Conservation (phyloP, 768 basidiomycete genomes). For the Tricholoma bakamatsutake region DNA sequence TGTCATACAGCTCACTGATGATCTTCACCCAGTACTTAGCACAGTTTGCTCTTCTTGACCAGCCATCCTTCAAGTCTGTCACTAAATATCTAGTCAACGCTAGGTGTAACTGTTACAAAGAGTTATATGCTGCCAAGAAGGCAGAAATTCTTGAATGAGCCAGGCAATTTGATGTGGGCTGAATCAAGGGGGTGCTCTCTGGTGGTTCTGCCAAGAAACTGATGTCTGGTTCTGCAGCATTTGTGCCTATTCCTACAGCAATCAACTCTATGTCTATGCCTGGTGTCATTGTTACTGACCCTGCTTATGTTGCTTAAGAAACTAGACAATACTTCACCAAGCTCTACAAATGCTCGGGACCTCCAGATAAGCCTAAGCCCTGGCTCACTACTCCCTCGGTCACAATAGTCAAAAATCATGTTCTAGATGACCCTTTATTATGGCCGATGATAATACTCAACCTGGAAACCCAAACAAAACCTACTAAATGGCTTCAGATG, state of each 20-base stretch:
- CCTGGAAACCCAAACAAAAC: no score
- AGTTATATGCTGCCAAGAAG: slow-evolving; percentile 5
- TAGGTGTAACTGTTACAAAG: background rate
- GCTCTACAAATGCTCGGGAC: slow-evolving; percentile 8
- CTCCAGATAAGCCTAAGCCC: slow-evolving; percentile 14
- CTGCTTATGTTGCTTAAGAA: no score
- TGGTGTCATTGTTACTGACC: background rate
- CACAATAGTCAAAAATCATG: no score
- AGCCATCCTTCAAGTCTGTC: background rate
- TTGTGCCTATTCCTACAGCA: slow-evolving; percentile 5
- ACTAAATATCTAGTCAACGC: background rate
- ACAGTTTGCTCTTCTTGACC: background rate
- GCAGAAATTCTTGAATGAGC: background rate
- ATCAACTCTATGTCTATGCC: slow-evolving; percentile 2
- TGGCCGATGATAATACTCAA: no score
- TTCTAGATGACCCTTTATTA: no score
- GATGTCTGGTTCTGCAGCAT: background rate
- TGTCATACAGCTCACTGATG: background rate
- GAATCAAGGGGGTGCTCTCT: background rate
- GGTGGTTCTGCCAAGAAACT: background rate
- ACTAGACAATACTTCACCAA: no score
- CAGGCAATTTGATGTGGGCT: background rate
- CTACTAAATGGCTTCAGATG: no score
- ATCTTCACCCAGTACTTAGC: background rate
- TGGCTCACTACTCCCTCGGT: slow-evolving; percentile 17